These are phyloP conservation scores for Buxus sempervirens DNA, from an alignment of 164 flowering plant species.

Conservation along the genomic window DNA sequence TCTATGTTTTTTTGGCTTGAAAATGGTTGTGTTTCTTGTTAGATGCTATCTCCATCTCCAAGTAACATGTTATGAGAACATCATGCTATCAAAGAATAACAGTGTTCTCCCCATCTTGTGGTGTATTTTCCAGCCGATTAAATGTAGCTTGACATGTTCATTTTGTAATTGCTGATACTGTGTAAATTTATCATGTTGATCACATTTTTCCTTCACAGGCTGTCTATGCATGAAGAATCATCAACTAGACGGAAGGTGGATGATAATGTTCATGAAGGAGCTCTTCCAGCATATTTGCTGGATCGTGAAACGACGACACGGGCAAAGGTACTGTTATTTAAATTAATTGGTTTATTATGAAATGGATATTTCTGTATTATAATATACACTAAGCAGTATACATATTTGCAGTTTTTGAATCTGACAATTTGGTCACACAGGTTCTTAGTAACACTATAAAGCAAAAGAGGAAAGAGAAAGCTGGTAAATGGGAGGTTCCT, in stretches of 20 bases:
- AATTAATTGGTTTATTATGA: neutral
- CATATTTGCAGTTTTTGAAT: neutral
- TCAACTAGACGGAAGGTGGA: conserved; percentile 81
- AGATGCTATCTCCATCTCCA: too few species aligned
- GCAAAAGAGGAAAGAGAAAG: conserved; percentile 97
- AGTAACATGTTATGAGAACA: too few species aligned
- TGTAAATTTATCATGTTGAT: neutral
- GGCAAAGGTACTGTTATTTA: conserved; percentile 55
- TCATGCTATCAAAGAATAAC: too few species aligned
- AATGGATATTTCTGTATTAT: neutral
- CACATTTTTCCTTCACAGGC: conserved; percentile 32
- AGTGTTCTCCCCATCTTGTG: too few species aligned
- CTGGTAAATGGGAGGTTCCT: conserved; percentile 99
- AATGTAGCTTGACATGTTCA: neutral
- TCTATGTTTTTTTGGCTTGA: too few species aligned
- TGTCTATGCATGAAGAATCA: conserved; percentile 91
- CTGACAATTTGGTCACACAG: conserved; percentile 28
- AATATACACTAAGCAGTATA: too few species aligned
- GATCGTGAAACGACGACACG: conserved; percentile 95
- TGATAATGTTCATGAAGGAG: conserved; percentile 86
- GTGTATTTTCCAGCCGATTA: neutral
- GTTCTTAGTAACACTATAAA: conserved; percentile 90
- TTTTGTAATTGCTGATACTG: neutral
- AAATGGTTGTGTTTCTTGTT: too few species aligned
- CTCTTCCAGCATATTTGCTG: conserved; percentile 85